These are phyloP conservation scores for Iris macrosiphon DNA, from an alignment of 106 monocot genomes.

Conservation along the genomic window DNA sequence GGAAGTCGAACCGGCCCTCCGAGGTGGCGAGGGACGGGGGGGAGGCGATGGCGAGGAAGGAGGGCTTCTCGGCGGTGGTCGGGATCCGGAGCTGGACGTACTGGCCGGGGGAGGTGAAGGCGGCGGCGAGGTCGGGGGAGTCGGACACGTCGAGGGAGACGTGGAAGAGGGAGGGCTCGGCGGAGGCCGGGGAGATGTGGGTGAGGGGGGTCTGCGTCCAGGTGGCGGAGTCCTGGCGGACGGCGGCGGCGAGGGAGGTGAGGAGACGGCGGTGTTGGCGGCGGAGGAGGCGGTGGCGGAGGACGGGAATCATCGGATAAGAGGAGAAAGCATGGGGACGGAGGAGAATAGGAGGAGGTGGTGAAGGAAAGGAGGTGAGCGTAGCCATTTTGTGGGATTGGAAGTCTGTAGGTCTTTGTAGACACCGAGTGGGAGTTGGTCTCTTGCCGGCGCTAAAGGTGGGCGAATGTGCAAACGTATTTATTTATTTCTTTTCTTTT, in stretches of 20 bases:
- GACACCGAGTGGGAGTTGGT: too few species aligned
- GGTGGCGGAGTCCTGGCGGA: conserved; percentile 29
- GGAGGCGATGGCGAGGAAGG: conserved; percentile 75
- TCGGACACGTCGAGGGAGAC: conserved; percentile 57
- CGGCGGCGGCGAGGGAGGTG: conserved; percentile 29
- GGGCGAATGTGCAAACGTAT: too few species aligned
- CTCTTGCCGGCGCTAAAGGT: too few species aligned
- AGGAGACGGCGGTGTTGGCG: conserved; percentile 18
- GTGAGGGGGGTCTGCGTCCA: conserved; percentile 58
- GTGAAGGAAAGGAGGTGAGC: background rate
- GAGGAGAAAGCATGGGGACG: conserved; percentile 1
- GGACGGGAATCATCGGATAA: conserved; percentile 25
- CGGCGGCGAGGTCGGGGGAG: conserved; percentile 36
- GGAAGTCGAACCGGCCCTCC: conserved; percentile 47
- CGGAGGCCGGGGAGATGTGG: conserved; percentile 47
- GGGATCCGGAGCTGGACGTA: conserved; percentile 75
- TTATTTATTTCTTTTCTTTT: too few species aligned
- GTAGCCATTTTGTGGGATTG: too few species aligned
- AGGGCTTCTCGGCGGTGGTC: conserved; percentile 25
- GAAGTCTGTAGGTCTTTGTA: too few species aligned
- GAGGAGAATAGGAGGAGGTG: background rate
- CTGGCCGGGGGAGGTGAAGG: conserved; percentile 60
- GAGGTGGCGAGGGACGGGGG: conserved; percentile 30
- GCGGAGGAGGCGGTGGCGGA: conserved; percentile 19
- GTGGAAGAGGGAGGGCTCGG: conserved; percentile 72